Evolutionary conservation across 2,329 filamentous ascomycete genomes (phyloP).

Genomic region (Ophiostoma himal-ulmi): DNA sequence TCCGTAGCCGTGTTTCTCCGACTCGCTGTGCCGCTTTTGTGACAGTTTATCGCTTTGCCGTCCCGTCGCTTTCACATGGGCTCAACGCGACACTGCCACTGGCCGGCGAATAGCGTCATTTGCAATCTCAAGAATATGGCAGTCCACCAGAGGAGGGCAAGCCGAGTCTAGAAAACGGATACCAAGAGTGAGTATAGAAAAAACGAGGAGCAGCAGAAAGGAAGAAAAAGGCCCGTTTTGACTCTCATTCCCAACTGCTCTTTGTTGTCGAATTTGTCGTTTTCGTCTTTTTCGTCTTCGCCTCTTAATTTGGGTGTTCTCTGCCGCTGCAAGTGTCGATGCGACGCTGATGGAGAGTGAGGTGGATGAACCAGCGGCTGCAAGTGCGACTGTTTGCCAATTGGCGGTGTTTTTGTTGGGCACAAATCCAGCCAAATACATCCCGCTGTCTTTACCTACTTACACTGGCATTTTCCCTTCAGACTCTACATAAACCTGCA

Average conservation of each 20-base stretch:
- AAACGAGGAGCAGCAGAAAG: neutral
- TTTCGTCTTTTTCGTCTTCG: neutral
- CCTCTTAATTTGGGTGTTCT: neutral
- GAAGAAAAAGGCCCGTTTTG: constrained; percentile 3
- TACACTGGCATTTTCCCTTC: neutral
- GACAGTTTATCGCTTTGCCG: neutral
- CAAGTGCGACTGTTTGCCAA: neutral
- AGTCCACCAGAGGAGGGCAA: neutral
- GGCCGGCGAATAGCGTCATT: neutral
- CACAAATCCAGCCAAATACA: neutral
- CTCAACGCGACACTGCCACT: neutral
- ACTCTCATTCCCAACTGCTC: neutral
- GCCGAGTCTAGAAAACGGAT: neutral
- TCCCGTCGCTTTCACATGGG: neutral
- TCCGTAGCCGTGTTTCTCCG: neutral
- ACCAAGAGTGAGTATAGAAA: neutral
- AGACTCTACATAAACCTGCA: neutral
- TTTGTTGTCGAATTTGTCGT: neutral
- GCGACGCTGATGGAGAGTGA: neutral
- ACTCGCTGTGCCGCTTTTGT: neutral
- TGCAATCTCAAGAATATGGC: neutral
- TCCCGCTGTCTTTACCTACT: neutral
- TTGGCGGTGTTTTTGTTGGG: neutral
- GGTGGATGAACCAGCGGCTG: neutral
- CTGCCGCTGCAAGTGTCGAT: neutral